Base-by-base conservation (phyloP, 345 rosid genomes). In the Rhodamnia argentea region DNA sequence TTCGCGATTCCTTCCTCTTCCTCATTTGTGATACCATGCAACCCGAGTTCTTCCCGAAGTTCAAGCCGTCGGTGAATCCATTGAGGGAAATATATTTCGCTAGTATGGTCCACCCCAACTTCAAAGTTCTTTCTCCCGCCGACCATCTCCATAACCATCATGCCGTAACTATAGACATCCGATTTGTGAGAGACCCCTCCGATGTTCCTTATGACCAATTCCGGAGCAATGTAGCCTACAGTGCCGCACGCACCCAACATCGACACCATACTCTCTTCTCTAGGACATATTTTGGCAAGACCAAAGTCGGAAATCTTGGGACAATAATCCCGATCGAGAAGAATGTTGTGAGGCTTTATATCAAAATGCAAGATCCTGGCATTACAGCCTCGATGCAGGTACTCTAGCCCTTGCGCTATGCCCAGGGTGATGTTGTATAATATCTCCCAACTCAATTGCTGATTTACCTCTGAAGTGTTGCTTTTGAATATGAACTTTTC, bases 401-500 rank as follows among this genome's bases (percentile, higher is more conserved):
- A 64, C 4, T 4, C 76, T 15, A 64, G 42, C 23, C 76, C 76
- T 29, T 1, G 76, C 4, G 76, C 76, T 29, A 64, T 29, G 42
- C 76, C 76, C 15, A 64, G 0, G 42, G 76, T 29, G 76, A 64
- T 64, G 23, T 0, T 7, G 23, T 29, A 1, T 2, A 64, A 64
- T 64, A 42, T 64, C 12, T 64, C 76, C 76, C 76, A 64, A 64
- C 76, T 64, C 6, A 64, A 29, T 29, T 29, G 76, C 4, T 0
- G 23, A 64, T 64, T 64, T 64, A 23, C 0, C 42, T 29, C 3
- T 7, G 3, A 62, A 29, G 12, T 1, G 23, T 29, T 0, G 1
- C 76, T 29, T 6, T 29, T 64, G 42, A 64, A 59, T 60, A 84
- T 50, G 86, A 27, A 84, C 86, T 84, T 84, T 24, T 84, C 86